A percentile compares a stretch with the other conserved stretches of the same genome.
Conservation (phyloP, 1,284 basidiomycete genomes). For the Cutaneotrichosporon dermatis region DNA sequence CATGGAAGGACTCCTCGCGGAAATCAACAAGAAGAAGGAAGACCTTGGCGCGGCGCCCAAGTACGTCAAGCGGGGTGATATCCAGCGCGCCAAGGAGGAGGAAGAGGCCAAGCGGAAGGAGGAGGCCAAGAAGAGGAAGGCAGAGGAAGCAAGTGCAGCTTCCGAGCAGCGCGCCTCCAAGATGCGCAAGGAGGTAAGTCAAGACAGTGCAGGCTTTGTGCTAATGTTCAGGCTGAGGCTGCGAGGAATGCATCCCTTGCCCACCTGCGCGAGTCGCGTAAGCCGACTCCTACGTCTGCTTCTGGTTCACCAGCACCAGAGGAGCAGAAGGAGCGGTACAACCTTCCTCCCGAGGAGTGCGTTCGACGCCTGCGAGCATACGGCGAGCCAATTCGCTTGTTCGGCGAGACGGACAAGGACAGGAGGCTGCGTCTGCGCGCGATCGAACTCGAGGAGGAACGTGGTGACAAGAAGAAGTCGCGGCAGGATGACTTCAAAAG, state of each 20-base stretch:
- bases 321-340: constrained; percentile 62
- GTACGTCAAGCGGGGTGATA: constrained; percentile 80
- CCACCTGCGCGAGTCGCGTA: constrained; percentile 20
- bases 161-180: constrained; percentile 26
- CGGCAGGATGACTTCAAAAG: constrained; percentile 85
- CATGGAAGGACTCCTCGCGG: constrained; percentile 54
- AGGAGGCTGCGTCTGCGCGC: constrained; percentile 82
- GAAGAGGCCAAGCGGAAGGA: constrained; percentile 53
- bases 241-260: constrained; percentile 27
- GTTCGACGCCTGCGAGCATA: constrained; percentile 80
- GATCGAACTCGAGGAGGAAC: constrained; percentile 85
- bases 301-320: constrained; percentile 35
- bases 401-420: constrained; percentile 93
- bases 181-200: constrained; percentile 42
- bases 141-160: constrained; percentile 44
- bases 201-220: too few relatives aligned
- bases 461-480: constrained; percentile 52
- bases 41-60: constrained; percentile 55
- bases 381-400: constrained; percentile 89
- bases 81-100: constrained; percentile 59
- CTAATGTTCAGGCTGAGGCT: constrained; percentile 18
- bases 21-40: constrained; percentile 86
- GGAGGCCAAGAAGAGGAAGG: constrained; percentile 41
- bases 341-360: constrained; percentile 90
- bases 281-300: constrained; percentile 11